A percentile compares a stretch with the other conserved stretches of the same genome.
phyloP scores from a whole-genome alignment of 1,284 basidiomycete genomes.

The Austroboletus novae-zelandiae region DNA sequence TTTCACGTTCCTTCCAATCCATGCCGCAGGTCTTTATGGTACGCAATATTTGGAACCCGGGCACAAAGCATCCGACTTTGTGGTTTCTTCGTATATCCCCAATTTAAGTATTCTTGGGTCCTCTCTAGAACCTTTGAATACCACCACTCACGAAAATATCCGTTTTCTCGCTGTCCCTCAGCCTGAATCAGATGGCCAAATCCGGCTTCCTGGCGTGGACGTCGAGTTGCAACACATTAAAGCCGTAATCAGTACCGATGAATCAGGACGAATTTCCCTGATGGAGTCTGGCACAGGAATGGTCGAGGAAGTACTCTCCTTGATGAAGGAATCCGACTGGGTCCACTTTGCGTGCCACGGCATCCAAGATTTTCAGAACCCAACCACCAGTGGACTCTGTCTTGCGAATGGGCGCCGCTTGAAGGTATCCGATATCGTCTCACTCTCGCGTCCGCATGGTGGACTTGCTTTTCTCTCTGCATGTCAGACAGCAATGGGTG shows the following conservation, averaged over 20 bases:
- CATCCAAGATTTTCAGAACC: no score
- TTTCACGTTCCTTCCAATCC: no score
- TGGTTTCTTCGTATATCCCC: neutral
- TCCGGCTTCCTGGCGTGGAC: slow-evolving; percentile 2
- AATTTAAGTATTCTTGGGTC: neutral
- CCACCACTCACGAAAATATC: neutral
- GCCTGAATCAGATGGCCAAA: neutral
- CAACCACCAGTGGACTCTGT: no score
- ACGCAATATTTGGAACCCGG: no score
- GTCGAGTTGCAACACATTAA: slow-evolving; percentile 1
- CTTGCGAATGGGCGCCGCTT: no score
- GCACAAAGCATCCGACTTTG: neutral
- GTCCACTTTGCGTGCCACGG: neutral
- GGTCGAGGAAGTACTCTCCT: neutral
- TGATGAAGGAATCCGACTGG: slow-evolving; percentile 8
- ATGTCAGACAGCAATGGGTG: no score
- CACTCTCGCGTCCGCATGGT: no score
- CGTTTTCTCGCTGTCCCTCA: slow-evolving; percentile 1
- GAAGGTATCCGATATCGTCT: no score
- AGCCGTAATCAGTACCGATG: neutral
- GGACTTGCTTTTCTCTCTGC: no score
- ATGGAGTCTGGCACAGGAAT: neutral
- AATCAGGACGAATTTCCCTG: neutral
- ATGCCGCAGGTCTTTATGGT: no score
- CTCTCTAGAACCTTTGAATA: neutral